phyloP scores from a whole-genome alignment of 2,329 filamentous ascomycete genomes.

The Nothophaeocryptopus gaeumannii region DNA sequence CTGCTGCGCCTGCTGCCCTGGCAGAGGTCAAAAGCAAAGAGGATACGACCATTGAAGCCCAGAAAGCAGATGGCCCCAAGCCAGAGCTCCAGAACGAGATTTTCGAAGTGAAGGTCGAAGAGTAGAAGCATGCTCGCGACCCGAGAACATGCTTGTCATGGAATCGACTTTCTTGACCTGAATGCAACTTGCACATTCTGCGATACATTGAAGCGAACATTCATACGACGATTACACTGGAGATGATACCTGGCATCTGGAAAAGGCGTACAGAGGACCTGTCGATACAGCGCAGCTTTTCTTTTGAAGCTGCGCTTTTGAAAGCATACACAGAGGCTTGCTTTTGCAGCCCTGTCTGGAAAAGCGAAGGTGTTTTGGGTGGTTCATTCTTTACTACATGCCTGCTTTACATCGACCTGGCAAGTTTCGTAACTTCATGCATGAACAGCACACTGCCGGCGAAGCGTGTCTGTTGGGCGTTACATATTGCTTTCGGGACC shows the following conservation, averaged over 20 bases:
- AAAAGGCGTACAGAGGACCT: slow-evolving; percentile 7
- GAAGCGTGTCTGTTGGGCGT: slow-evolving; percentile 4
- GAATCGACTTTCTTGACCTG: too few species aligned
- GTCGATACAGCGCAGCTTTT: slow-evolving; percentile 6
- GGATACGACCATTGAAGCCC: neutral
- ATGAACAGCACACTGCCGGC: neutral
- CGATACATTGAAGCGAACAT: neutral
- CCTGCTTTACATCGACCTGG: neutral
- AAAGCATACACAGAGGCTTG: slow-evolving; percentile 9
- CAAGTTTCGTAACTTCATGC: too few species aligned
- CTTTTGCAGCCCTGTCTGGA: slow-evolving; percentile 11
- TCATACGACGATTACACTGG: neutral
- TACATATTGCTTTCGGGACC: neutral
- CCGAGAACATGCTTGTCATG: neutral
- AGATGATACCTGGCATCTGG: neutral
- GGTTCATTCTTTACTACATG: slow-evolving; percentile 2
- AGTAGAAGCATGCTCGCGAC: neutral
- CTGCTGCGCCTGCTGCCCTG: neutral
- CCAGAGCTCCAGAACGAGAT: neutral
- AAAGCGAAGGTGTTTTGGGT: slow-evolving; percentile 13
- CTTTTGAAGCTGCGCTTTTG: neutral
- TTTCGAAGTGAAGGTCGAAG: neutral
- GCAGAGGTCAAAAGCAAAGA: neutral
- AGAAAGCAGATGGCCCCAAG: slow-evolving; percentile 2
- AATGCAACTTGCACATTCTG: neutral